phyloP scores from a whole-genome alignment of 192 early-diverging fungal species.

The Umbelopsis isabellina region DNA sequence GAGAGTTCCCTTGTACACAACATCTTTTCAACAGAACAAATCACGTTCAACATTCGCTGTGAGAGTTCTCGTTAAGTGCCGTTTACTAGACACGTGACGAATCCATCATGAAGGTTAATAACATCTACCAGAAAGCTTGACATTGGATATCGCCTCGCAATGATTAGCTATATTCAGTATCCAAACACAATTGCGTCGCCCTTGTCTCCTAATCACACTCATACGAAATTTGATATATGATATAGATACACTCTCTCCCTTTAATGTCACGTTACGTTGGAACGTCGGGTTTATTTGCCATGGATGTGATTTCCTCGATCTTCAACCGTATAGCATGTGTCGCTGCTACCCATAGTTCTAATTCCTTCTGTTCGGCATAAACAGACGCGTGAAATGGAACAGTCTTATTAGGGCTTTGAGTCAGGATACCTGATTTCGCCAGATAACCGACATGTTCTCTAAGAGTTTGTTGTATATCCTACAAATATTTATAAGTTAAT shows the following conservation, averaged over 20 bases:
- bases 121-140: too few species aligned
- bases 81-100: too few species aligned
- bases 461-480: slow-evolving; percentile 9
- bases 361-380: slow-evolving; percentile 28
- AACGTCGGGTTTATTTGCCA: not conserved
- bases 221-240: not conserved
- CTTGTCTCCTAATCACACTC: not conserved
- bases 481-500: not conserved
- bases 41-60: too few species aligned
- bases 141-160: not conserved
- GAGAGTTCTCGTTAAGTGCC: too few species aligned
- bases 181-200: not conserved
- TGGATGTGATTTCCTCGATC: not conserved
- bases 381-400: slow-evolving; percentile 29
- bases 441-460: slow-evolving; percentile 4
- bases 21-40: too few species aligned
- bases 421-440: slow-evolving; percentile 14
- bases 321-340: slow-evolving; percentile 6
- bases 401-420: slow-evolving; percentile 15
- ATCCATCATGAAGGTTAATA: too few species aligned
- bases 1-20: not conserved
- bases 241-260: not conserved
- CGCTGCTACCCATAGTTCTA: slow-evolving; percentile 21
- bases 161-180: not conserved
- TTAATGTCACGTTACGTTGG: not conserved